Evolutionary conservation across 352 stramenopile genomes (phyloP), one percentile per base, ranked within the genome.

Genomic region (Saprolegnia diclina): DNA sequence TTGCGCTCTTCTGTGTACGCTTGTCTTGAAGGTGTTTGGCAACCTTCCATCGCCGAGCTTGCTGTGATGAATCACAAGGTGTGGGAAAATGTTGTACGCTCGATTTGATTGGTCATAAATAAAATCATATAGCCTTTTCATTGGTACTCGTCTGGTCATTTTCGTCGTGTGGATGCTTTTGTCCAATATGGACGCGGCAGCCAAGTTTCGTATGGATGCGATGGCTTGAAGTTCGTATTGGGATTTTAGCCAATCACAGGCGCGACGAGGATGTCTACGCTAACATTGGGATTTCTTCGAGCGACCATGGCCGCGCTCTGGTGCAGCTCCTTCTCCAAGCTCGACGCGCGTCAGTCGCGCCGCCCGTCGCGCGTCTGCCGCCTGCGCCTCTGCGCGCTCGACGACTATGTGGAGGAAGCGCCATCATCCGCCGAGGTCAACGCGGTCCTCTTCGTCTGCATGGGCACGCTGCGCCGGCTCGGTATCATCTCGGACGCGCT

Each of bases 251-350:
- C 42, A 48, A 48, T 48, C 42, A 14, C 42, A n/a, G 11, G 42
- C 13, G 13, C 13, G 42, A n/a, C 11, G 10, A 1, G 13, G 42
- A 48, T 48, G 42, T 48, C 42, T 48, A 48, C 42, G 42, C 11
- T 48, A 48, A 14, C 11, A 48, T 14, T n/a, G 42, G 7, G 42
- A 48, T 48, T 48, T 48, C 42, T 48, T 48, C 3, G 18, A 14
- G 42, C 42, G 18, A 48, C 52, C 11, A 64, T 64, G 56, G 29
- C 22, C 21, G 56, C 57, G 45, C 38, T 65, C n/a, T 65, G 57
- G 57, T 52, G 40, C 40, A 65, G 57, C 45, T 65, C 57, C n/a
- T 65, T 65, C 57, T 52, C 57, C n/a, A 50, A 52, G 57, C 57
- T 50, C 32, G 42, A 66, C 18, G 13, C 54, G 21, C 21, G 3